A percentile compares a stretch with the other conserved stretches of the same genome.
These are phyloP conservation scores for Xenosphaeropsis pyriputrescens DNA, from an alignment of 2,329 filamentous ascomycete species.

Conservation along the genomic window DNA sequence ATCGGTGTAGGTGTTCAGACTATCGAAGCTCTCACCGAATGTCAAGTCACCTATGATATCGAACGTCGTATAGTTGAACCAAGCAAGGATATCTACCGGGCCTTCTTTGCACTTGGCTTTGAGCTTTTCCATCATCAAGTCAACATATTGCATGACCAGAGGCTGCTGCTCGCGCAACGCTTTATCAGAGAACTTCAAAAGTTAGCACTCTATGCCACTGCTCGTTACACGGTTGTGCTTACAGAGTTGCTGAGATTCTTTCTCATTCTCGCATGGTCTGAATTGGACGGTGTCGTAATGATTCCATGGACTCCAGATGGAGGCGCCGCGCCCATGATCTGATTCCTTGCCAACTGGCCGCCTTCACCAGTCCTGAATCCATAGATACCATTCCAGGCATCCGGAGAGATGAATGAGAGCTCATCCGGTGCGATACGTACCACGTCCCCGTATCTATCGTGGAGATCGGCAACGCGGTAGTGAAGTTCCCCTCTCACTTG, in stretches of 20 bases:
- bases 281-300: not conserved
- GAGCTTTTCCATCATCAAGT: constrained; percentile 1
- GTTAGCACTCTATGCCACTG: no score
- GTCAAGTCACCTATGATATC: constrained; percentile 27
- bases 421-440: constrained; percentile 18
- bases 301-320: not conserved
- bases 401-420: constrained; percentile 14
- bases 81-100: constrained; percentile 5
- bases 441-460: constrained; percentile 12
- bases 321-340: not conserved
- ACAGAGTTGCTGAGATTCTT: not conserved
- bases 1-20: constrained; percentile 9
- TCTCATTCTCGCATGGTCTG: not conserved
- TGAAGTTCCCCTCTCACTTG: not conserved
- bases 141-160: constrained; percentile 13
- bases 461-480: constrained; percentile 2
- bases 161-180: constrained; percentile 17
- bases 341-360: no score
- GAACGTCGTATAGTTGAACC: constrained; percentile 16
- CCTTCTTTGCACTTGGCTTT: not conserved
- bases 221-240: not conserved
- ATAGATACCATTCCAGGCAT: constrained; percentile 18
- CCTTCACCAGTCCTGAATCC: constrained; percentile 9
- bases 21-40: constrained; percentile 25
- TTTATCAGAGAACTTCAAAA: constrained; percentile 13